phyloP scores from a whole-genome alignment of 169 alveolate species.

The Plasmodium vivax region DNA sequence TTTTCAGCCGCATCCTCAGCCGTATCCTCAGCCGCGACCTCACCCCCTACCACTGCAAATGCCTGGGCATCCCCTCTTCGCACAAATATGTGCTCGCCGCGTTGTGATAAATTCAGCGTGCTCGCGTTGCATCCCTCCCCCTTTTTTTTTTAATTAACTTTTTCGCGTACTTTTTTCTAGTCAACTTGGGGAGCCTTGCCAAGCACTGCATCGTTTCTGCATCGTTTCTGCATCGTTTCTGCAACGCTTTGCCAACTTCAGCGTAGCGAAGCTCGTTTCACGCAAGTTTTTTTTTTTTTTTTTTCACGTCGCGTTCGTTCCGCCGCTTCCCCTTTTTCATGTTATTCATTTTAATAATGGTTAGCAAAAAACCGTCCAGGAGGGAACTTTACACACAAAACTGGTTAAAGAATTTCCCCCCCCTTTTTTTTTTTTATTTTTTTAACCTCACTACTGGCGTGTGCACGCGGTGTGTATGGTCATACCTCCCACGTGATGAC shows the following conservation, averaged over 20 bases:
- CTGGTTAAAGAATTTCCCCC: not conserved
- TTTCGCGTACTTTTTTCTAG: slow-evolving; percentile 7
- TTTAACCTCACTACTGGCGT: not conserved
- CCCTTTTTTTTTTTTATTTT: not conserved
- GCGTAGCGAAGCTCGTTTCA: not conserved
- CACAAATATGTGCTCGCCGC: not conserved
- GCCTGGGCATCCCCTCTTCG: not conserved
- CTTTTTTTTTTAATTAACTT: slow-evolving; percentile 4
- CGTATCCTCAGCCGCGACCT: no score
- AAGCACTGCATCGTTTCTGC: not conserved
- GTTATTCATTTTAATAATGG: not conserved
- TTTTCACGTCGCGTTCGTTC: not conserved
- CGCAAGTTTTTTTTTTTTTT: not conserved
- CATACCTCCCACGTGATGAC: not conserved
- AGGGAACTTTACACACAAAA: not conserved
- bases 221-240: not conserved
- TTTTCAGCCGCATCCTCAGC: no score
- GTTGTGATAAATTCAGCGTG: not conserved
- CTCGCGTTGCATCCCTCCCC: not conserved
- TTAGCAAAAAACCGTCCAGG: not conserved
- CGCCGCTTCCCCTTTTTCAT: not conserved
- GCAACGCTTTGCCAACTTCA: not conserved
- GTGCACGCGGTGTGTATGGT: not conserved
- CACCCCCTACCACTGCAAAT: not conserved
- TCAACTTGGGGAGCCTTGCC: not conserved